Percentiles rank a stretch among this genome's conserved stretches.
Conservation (phyloP, 306 rosid species). For the Ziziphus jujuba region DNA sequence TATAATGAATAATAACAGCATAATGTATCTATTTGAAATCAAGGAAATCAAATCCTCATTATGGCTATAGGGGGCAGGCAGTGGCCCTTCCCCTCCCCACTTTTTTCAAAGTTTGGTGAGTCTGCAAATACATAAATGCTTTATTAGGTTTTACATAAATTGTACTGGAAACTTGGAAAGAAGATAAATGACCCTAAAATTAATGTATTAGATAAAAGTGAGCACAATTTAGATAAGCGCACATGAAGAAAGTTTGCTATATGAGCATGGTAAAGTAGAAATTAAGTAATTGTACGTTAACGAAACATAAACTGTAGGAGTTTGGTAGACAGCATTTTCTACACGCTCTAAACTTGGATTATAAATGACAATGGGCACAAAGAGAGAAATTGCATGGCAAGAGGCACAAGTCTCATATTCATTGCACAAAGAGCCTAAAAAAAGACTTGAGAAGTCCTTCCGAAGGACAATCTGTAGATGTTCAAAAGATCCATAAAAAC, state of each 20-base stretch:
- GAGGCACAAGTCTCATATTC: too few relatives aligned
- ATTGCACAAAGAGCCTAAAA: too few relatives aligned
- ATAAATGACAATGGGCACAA: too few relatives aligned
- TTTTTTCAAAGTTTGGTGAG: background rate
- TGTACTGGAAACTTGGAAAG: background rate
- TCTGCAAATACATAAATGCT: background rate
- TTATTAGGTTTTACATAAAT: background rate
- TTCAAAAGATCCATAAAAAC: too few relatives aligned
- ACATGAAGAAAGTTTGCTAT: background rate
- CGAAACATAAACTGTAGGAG: too few relatives aligned
- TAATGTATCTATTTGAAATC: background rate
- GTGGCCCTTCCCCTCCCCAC: background rate
- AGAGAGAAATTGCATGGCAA: too few relatives aligned
- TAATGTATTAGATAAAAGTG: background rate
- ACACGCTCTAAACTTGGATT: too few relatives aligned
- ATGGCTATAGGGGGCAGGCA: background rate
- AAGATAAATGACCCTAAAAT: background rate
- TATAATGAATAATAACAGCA: background rate
- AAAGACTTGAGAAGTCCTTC: too few relatives aligned
- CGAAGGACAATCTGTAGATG: too few relatives aligned
- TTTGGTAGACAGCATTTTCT: too few relatives aligned
- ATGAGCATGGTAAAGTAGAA: background rate
- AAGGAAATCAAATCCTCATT: conserved; percentile 6
- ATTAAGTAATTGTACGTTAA: background rate
- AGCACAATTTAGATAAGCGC: background rate